Evolutionary conservation across 2,329 filamentous ascomycete genomes (phyloP).

Genomic region (Fusarium falciforme): DNA sequence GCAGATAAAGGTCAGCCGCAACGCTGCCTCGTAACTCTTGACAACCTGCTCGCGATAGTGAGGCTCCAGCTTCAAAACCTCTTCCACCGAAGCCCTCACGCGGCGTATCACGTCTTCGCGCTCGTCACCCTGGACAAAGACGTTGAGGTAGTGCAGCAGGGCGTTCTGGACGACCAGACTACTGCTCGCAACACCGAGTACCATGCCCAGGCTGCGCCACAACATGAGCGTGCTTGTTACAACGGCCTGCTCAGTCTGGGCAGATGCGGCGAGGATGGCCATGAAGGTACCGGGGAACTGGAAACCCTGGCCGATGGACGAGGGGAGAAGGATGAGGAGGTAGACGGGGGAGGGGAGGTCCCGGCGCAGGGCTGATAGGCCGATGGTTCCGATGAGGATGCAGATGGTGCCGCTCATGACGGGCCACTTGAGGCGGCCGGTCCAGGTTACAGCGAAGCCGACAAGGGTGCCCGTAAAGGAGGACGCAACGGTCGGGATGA

Average conservation of each 20-base stretch:
- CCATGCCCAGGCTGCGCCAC: conserved; percentile 77
- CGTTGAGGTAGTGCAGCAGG: conserved; percentile 68
- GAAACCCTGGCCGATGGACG: conserved; percentile 70
- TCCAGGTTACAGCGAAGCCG: conserved; percentile 71
- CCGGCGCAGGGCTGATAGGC: conserved; percentile 61
- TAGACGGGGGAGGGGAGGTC: conserved; percentile 65
- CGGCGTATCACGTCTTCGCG: conserved; percentile 66
- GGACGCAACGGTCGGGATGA: conserved; percentile 69
- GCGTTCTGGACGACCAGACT: conserved; percentile 81
- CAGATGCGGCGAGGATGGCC: conserved; percentile 68
- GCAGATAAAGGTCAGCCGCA: conserved; percentile 60
- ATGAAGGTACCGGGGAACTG: conserved; percentile 74
- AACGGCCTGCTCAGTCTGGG: conserved; percentile 73
- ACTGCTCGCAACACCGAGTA: conserved; percentile 78
- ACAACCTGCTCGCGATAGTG: conserved; percentile 66
- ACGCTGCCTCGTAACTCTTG: conserved; percentile 63
- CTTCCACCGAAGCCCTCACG: conserved; percentile 67
- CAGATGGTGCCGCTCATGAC: conserved; percentile 62
- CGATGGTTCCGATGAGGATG: conserved; percentile 62
- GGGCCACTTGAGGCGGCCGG: conserved; percentile 69
- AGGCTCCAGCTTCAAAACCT: conserved; percentile 58
- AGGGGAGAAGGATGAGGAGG: conserved; percentile 67
- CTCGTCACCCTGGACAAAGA: conserved; percentile 67
- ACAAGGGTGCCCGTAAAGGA: conserved; percentile 67
- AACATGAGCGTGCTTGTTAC: conserved; percentile 77